Evolutionary conservation across 2,329 filamentous ascomycete species (phyloP).

Genomic region (Harringtonia aguacate): DNA sequence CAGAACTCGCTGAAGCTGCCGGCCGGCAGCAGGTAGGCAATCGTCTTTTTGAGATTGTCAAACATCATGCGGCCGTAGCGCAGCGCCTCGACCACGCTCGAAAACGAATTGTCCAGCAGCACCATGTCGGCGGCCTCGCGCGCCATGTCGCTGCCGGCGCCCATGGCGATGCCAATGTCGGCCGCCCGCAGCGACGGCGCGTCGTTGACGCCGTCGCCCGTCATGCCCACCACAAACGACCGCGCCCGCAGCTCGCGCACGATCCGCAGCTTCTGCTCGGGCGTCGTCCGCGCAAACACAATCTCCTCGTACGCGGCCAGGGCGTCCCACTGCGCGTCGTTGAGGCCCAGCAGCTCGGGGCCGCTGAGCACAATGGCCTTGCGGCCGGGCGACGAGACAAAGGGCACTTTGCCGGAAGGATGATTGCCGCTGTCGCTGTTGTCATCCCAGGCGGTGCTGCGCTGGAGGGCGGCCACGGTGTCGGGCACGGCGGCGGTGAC

Average conservation of each 20-base stretch:
- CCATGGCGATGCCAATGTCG: conserved; percentile 75
- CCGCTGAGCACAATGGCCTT: conserved; percentile 54
- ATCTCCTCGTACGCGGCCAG: conserved; percentile 58
- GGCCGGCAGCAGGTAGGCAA: conserved; percentile 63
- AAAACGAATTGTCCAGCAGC: conserved; percentile 58
- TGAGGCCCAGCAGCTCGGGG: conserved; percentile 53
- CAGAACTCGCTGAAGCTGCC: conserved; percentile 67
- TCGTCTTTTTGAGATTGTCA: conserved; percentile 68
- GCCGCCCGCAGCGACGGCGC: conserved; percentile 69
- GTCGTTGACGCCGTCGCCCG: conserved; percentile 82
- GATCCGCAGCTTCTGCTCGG: conserved; percentile 70
- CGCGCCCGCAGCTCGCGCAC: conserved; percentile 62
- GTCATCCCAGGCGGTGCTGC: no score
- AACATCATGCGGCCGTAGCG: conserved; percentile 67
- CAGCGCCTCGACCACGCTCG: conserved; percentile 61
- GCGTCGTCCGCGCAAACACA: conserved; percentile 66
- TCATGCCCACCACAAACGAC: conserved; percentile 65
- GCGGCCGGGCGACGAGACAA: conserved; percentile 13
- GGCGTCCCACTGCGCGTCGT: conserved; percentile 57
- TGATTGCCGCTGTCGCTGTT: conserved; percentile 10
- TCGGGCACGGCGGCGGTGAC: conserved; percentile 46
- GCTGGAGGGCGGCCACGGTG: conserved; percentile 32
- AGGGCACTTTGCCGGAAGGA: conserved; percentile 2
- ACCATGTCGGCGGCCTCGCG: conserved; percentile 76
- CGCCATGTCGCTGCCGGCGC: conserved; percentile 72